Evolutionary conservation across 768 basidiomycete species (phyloP).

Genomic region (Austroboletus eburneus): DNA sequence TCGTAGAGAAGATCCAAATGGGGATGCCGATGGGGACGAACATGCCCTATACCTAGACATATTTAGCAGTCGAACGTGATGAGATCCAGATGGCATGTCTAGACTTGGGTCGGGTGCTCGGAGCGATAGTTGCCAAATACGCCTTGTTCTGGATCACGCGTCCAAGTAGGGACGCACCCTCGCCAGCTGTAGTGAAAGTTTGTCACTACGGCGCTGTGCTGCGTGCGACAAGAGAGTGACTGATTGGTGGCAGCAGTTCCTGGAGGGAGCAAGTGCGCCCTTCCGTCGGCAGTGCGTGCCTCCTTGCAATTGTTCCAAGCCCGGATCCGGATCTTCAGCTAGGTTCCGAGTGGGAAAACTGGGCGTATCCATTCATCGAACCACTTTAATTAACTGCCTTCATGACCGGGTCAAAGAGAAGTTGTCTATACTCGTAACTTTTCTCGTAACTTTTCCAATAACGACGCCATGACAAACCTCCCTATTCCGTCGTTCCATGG

Average conservation of each 20-base stretch:
- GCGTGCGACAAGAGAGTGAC: slow-evolving; percentile 21
- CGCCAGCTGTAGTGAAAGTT: slow-evolving; percentile 5
- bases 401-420: slow-evolving; percentile 11
- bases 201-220: slow-evolving; percentile 13
- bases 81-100: slow-evolving; percentile 21
- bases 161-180: slow-evolving; percentile 21
- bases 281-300: slow-evolving; percentile 26
- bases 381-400: slow-evolving; percentile 19
- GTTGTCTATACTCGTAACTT: slow-evolving; percentile 17
- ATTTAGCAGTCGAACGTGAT: slow-evolving; percentile 26
- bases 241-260: slow-evolving; percentile 28
- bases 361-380: slow-evolving; percentile 23
- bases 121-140: slow-evolving; percentile 35
- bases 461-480: slow-evolving; percentile 9
- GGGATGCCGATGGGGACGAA: slow-evolving; percentile 51
- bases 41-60: slow-evolving; percentile 37
- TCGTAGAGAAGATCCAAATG: slow-evolving; percentile 84
- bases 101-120: slow-evolving; percentile 30
- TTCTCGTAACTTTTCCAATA: slow-evolving; percentile 1
- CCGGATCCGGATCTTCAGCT: slow-evolving; percentile 32
- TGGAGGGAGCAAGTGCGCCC: slow-evolving; percentile 16
- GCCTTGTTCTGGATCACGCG: slow-evolving; percentile 30
- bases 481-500: slow-evolving; percentile 11
- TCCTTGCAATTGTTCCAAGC: slow-evolving; percentile 24
- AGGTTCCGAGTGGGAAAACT: slow-evolving; percentile 23